Conservation (phyloP, 495 filamentous ascomycete genomes). For the Podospora anserina region DNA sequence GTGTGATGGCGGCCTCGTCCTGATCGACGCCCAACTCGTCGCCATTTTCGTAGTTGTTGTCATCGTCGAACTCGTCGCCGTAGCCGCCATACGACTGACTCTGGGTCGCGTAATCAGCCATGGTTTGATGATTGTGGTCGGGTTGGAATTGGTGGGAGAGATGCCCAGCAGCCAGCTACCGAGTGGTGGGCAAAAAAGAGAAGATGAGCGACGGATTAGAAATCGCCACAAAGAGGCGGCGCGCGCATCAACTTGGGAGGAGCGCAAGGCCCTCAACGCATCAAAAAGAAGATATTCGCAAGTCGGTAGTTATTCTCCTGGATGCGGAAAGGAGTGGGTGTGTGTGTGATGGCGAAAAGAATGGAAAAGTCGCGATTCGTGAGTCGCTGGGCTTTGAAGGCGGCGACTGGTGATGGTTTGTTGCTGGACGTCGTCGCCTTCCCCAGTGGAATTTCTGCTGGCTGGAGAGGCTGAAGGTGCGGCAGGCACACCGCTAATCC, state of each 20-base stretch:
- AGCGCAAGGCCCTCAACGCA: slow-evolving; percentile 22
- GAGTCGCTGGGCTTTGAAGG: slow-evolving; percentile 7
- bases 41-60: slow-evolving; percentile 61
- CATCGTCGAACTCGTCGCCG: slow-evolving; percentile 40
- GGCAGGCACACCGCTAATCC: slow-evolving; percentile 19
- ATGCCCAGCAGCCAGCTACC: neutral
- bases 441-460: slow-evolving; percentile 25
- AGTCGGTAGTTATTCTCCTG: neutral
- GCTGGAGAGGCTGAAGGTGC: slow-evolving; percentile 30
- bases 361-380: slow-evolving; percentile 12
- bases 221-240: slow-evolving; percentile 28
- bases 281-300: slow-evolving; percentile 11
- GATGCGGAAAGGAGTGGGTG: neutral
- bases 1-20: slow-evolving; percentile 82
- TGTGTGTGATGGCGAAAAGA: slow-evolving; percentile 3
- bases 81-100: slow-evolving; percentile 25
- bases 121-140: slow-evolving; percentile 8
- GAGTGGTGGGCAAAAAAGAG: too few relatives aligned
- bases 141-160: neutral
- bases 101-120: slow-evolving; percentile 30
- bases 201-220: slow-evolving; percentile 17
- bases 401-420: slow-evolving; percentile 14
- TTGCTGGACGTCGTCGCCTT: slow-evolving; percentile 3
- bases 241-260: slow-evolving; percentile 30
- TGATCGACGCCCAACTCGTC: slow-evolving; percentile 45